Base-by-base conservation (phyloP, 108 stramenopile genomes). In the Mediolabrus comicus region DNA sequence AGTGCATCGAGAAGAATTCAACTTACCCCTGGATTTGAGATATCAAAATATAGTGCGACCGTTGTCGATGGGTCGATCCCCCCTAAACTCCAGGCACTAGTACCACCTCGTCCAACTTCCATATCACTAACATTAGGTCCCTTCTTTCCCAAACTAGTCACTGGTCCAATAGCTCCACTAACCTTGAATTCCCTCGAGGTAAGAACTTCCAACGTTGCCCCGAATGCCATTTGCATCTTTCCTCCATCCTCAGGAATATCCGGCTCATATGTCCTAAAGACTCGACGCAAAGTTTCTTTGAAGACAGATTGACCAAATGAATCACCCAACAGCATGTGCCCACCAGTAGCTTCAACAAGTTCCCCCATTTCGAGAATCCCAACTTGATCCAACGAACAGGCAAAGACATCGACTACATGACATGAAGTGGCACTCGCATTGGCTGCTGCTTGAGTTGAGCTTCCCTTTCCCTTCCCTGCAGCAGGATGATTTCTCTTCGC, bases 401-500 rank as follows among this genome's bases (percentile, higher is more conserved):
- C 99, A 79, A 99, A 99, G 41, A 98, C 69, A 78, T 98, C 99
- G n/a, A 99, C 97, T 1, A 95, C 96, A 76, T 97, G 96, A 58
- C 56, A 75, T 62, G 83, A 88, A n/a, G 71, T 36, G 3, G 88
- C 81, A 16, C 70, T 34, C 16, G 87, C 53, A 49, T 70, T 80
- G 33, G 84, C 69, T 4, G 81, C 59, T 25, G 70, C 79, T 32
- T 41, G 36, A 32, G 83, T 55, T 53, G 49, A 25, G 58, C 49
- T 4, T 63, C 24, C 25, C 49, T 38, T 9, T 69, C 72, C 72
- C 84, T 90, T 68, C 62, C 82, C 71, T 74, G 84, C 12, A 9
- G 52, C 28, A 19, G n/a, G 25, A 6, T 62, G 54, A 16, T 69
- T 62, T 13, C 71, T 69, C 55, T 58, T 71, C 33, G 97, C 88